These are phyloP conservation scores for Anisodus tanguticus DNA, from an alignment of 257 asterid species.

Conservation along the genomic window DNA sequence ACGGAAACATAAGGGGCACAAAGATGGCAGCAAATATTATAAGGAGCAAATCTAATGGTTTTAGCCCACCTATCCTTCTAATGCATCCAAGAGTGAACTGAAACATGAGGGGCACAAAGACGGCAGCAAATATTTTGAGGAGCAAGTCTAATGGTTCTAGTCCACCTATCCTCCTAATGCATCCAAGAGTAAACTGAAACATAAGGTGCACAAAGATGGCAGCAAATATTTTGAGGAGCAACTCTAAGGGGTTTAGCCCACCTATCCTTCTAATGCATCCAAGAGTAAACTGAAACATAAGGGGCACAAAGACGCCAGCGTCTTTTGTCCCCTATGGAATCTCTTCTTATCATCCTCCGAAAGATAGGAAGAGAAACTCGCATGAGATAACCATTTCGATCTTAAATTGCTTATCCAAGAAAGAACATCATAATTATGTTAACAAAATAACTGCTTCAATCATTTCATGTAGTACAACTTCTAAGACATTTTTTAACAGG, in stretches of 20 bases:
- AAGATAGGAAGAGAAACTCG: constrained; percentile 10
- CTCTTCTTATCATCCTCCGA: constrained; percentile 22
- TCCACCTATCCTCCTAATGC: constrained; percentile 5
- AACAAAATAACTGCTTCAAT: constrained; percentile 4
- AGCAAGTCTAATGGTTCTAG: constrained; percentile 9
- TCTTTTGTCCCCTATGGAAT: neutral
- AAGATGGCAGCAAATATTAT: neutral
- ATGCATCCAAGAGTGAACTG: constrained; percentile 15
- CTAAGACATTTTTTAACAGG: constrained; percentile 18
- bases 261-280: too few species aligned
- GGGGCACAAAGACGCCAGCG: neutral
- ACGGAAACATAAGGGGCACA: neutral
- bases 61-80: constrained; percentile 24
- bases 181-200: constrained; percentile 19
- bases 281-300: too few species aligned
- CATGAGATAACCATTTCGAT: constrained; percentile 10
- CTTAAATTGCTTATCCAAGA: neutral
- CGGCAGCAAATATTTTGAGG: constrained; percentile 1
- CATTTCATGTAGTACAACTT: constrained; percentile 14
- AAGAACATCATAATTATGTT: neutral
- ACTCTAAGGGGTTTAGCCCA: too few species aligned
- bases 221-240: neutral
- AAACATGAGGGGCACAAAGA: neutral
- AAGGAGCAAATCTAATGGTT: neutral
- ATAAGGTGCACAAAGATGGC: constrained; percentile 6